Base-by-base conservation (phyloP, 2,329 filamentous ascomycete genomes). In the Fusarium sarcochroum region DNA sequence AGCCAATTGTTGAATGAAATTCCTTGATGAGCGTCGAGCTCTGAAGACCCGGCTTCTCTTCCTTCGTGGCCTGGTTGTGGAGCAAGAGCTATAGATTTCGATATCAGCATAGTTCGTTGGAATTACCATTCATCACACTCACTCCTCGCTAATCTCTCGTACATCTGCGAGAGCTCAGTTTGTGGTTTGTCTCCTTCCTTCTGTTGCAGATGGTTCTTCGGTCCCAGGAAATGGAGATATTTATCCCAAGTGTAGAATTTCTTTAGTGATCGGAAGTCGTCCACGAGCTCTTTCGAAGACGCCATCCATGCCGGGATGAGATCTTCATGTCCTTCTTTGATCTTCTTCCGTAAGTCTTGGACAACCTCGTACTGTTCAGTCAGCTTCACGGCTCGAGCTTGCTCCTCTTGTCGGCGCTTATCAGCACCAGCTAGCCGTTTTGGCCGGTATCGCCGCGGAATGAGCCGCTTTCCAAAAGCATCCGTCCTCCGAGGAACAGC, bases 1-100 rank as follows among this genome's bases (percentile, higher is more conserved):
- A 98, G 86, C 96, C 96, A 99, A 46, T 89, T 86, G 59, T 90
- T 85, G 75, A 98, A 97, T 0, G 89, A 83, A 46, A 98, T 92
- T 9, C 91, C 92, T 69, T 93, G 90, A 75, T 93, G 94, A 61
- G 76, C 83, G 25, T 81, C 80, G 6, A 75, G 79, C 76, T 27
- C 75, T 76, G 47, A 71, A 76, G 45, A 71, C 75, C 35, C 76
- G 70, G 52, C 72, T 23, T 73, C 70, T 44, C 55, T 44, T 18
- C 61, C 69, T 21, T 62, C 56, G 18, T 69, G 56, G n/a, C 73
- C 75, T 15, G 63, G 58, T 23, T 74, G 70, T n/a, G 79, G 77
- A 25, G 76, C 77, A 37, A 80, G 71, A 37, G 78, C 79, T 80
- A 57, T 44, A 35, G 27, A 23, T 62, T 65, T 46, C 23, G 58